Conservation (phyloP, 83 land plant species). For the Picea abies region DNA sequence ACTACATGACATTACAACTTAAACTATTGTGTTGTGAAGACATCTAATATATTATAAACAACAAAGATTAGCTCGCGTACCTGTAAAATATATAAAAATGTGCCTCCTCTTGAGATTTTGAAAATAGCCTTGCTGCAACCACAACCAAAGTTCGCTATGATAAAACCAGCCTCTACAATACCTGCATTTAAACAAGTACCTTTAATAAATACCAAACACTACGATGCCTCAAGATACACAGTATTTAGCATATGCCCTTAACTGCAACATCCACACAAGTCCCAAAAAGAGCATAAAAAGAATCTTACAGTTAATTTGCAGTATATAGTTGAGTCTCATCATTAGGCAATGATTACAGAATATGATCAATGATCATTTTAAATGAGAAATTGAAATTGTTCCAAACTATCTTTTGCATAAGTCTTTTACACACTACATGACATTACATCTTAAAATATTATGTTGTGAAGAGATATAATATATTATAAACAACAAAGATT, state of each 20-base stretch:
- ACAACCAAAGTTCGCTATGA: conserved; percentile 63
- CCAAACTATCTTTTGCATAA: neutral
- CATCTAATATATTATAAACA: too few relatives aligned
- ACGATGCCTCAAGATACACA: conserved; percentile 2
- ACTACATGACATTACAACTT: too few relatives aligned
- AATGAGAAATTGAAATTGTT: neutral
- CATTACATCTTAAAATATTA: neutral
- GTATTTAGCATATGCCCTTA: neutral
- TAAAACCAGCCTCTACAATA: conserved; percentile 81
- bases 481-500: neutral
- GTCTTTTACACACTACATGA: neutral
- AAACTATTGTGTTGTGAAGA: too few relatives aligned
- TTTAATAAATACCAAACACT: neutral
- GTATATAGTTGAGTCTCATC: conserved; percentile 94
- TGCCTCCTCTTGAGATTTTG: too few relatives aligned
- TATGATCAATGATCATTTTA: neutral
- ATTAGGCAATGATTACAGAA: conserved; percentile 52
- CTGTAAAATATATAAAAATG: too few relatives aligned
- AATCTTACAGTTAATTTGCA: conserved; percentile 84
- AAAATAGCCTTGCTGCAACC: too few relatives aligned
- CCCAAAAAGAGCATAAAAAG: neutral
- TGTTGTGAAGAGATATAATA: neutral
- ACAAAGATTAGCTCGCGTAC: too few relatives aligned
- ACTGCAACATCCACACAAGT: neutral
- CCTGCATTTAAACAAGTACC: conserved; percentile 42